phyloP scores from a whole-genome alignment of 352 stramenopile genomes.

The Pythium phragmitis region DNA sequence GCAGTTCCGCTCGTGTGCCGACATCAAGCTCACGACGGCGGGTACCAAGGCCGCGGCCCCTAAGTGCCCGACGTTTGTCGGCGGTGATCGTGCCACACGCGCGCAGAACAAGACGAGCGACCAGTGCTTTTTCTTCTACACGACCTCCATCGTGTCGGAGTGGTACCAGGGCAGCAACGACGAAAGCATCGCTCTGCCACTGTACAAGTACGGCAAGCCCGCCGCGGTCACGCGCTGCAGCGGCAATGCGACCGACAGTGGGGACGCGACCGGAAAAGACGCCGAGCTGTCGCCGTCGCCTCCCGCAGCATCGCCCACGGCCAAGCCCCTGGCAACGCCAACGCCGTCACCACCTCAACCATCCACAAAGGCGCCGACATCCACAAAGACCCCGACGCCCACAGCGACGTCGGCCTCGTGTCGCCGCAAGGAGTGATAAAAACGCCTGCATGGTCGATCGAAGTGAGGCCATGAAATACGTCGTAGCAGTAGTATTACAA shows the following conservation, averaged over 20 bases:
- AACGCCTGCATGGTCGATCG: too few species aligned
- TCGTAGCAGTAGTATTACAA: too few species aligned
- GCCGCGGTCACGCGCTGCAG: too few species aligned
- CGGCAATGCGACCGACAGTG: too few species aligned
- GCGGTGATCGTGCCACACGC: constrained; percentile 21
- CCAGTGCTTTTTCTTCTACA: constrained; percentile 26
- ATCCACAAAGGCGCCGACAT: too few species aligned
- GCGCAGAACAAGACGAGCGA: constrained; percentile 17
- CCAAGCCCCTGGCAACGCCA: neutral
- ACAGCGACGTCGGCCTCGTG: neutral
- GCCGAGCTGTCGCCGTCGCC: too few species aligned
- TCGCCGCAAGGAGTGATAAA: neutral
- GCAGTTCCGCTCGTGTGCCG: constrained; percentile 21
- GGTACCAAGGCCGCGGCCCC: neutral
- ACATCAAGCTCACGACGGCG: constrained; percentile 21
- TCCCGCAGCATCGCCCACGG: neutral
- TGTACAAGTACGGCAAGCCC: too few species aligned
- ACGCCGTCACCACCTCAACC: neutral
- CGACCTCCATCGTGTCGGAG: too few species aligned
- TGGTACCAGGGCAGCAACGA: too few species aligned
- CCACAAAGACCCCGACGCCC: neutral
- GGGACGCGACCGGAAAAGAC: too few species aligned
- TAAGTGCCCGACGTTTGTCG: constrained; percentile 21
- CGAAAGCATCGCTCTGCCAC: too few species aligned
- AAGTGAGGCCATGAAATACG: too few species aligned